A percentile compares a stretch with the other conserved stretches of the same genome.
These are phyloP conservation scores for Scheffersomyces parashehatae DNA, from an alignment of 1,139 yeast species.

Conservation along the genomic window DNA sequence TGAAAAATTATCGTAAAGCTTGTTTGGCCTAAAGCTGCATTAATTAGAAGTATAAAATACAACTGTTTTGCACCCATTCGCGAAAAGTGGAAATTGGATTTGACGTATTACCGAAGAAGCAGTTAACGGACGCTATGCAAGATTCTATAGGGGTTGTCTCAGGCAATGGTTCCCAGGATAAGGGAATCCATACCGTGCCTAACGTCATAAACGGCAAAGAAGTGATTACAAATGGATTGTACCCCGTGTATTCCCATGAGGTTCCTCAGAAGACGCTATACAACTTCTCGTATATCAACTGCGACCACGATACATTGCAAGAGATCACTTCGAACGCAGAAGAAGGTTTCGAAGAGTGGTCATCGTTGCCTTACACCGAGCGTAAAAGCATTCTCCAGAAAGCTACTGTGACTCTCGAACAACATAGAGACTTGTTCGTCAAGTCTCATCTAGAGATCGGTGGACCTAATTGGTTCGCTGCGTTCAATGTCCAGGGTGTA, in stretches of 20 bases:
- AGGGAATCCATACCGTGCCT: constrained; percentile 13
- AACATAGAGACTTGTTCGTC: constrained; percentile 16
- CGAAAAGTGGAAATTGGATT: too few species aligned
- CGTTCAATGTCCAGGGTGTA: constrained; percentile 30
- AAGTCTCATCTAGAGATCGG: constrained; percentile 38
- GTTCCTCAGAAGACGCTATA: constrained; percentile 10
- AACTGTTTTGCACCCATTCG: too few species aligned
- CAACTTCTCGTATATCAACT: constrained; percentile 9
- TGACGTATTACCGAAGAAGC: too few species aligned
- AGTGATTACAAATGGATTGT: constrained; percentile 5
- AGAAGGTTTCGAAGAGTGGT: constrained; percentile 33
- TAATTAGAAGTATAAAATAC: too few species aligned
- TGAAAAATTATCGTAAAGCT: too few species aligned
- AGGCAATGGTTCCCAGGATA: neutral
- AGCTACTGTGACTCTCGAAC: constrained; percentile 16
- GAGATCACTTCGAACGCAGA: constrained; percentile 20
- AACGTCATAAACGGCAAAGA: constrained; percentile 21
- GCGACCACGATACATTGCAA: constrained; percentile 7
- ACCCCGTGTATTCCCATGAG: constrained; percentile 16
- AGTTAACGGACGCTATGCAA: too few species aligned
- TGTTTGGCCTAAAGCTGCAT: too few species aligned
- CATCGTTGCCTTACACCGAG: constrained; percentile 12
- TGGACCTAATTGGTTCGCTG: constrained; percentile 37
- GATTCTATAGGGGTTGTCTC: too few species aligned
- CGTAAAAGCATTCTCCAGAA: constrained; percentile 20